phyloP scores from a whole-genome alignment of 2,329 filamentous ascomycete genomes.

The Elsinoe ampelina region DNA sequence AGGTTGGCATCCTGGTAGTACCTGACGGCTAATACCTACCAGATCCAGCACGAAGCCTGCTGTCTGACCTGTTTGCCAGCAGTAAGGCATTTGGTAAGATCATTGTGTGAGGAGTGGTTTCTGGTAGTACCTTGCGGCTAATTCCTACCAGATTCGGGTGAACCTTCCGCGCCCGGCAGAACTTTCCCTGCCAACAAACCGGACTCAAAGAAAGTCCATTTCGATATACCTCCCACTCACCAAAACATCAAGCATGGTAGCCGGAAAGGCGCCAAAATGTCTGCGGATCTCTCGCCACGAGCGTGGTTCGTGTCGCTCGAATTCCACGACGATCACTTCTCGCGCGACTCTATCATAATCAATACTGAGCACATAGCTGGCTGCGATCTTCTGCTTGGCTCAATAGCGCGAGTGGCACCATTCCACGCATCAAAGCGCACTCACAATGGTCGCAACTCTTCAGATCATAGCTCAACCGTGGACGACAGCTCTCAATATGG shows the following conservation, averaged over 20 bases:
- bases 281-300: slow-evolving; percentile 5
- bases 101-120: too few relatives aligned
- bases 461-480: slow-evolving; percentile 6
- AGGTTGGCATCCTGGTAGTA: too few relatives aligned
- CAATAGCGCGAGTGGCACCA: slow-evolving; percentile 6
- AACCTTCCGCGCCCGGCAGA: too few relatives aligned
- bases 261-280: slow-evolving; percentile 3
- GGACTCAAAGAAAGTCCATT: too few relatives aligned
- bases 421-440: slow-evolving; percentile 13
- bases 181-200: too few relatives aligned
- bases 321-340: slow-evolving; percentile 17
- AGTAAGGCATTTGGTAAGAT: too few relatives aligned
- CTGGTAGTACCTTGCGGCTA: too few relatives aligned
- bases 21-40: too few relatives aligned
- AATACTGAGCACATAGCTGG: slow-evolving; percentile 14
- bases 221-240: too few relatives aligned
- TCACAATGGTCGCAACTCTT: not conserved
- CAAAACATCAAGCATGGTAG: not conserved
- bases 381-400: slow-evolving; percentile 13
- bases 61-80: too few relatives aligned
- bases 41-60: too few relatives aligned
- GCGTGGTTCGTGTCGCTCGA: slow-evolving; percentile 14
- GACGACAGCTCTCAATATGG: slow-evolving; percentile 3
- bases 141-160: too few relatives aligned
- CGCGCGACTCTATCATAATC: slow-evolving; percentile 14